Evolutionary conservation across 2,329 filamentous ascomycete species (phyloP).

Genomic region (Graphiopsis chlorocephala): DNA sequence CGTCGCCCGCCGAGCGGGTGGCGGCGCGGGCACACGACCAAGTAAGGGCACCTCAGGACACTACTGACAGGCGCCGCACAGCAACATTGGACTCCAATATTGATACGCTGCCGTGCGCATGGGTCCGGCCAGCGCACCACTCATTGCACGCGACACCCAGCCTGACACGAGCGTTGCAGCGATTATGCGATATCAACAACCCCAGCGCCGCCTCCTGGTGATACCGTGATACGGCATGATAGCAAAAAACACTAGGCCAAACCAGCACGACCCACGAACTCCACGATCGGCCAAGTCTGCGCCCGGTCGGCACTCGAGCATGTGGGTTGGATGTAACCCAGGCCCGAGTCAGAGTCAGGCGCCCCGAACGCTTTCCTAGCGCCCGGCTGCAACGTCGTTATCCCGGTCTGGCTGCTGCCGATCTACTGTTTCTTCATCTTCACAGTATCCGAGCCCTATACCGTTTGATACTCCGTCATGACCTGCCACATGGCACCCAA

Average conservation of each 20-base stretch:
- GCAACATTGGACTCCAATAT: background rate
- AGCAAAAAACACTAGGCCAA: background rate
- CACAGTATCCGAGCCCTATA: background rate
- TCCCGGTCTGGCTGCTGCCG: background rate
- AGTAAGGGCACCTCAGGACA: background rate
- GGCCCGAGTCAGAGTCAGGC: background rate
- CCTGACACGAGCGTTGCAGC: slow-evolving; percentile 12
- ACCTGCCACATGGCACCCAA: background rate
- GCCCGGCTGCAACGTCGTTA: slow-evolving; percentile 11
- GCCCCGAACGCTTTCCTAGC: background rate
- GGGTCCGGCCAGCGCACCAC: background rate
- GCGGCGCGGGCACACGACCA: slow-evolving; percentile 11
- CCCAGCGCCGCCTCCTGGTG: slow-evolving; percentile 2
- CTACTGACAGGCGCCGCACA: background rate
- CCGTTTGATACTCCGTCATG: background rate
- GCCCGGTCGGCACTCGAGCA: background rate
- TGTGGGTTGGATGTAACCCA: slow-evolving; percentile 9
- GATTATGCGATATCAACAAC: slow-evolving; percentile 5
- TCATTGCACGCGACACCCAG: background rate
- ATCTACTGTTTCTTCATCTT: slow-evolving; percentile 1
- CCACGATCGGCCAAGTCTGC: background rate
- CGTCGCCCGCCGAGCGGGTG: background rate
- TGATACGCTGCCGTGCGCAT: slow-evolving; percentile 11
- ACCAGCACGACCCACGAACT: background rate
- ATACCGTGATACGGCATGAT: slow-evolving; percentile 9